phyloP scores from a whole-genome alignment of 306 rosid genomes.

The Astragalus glycyphyllos region DNA sequence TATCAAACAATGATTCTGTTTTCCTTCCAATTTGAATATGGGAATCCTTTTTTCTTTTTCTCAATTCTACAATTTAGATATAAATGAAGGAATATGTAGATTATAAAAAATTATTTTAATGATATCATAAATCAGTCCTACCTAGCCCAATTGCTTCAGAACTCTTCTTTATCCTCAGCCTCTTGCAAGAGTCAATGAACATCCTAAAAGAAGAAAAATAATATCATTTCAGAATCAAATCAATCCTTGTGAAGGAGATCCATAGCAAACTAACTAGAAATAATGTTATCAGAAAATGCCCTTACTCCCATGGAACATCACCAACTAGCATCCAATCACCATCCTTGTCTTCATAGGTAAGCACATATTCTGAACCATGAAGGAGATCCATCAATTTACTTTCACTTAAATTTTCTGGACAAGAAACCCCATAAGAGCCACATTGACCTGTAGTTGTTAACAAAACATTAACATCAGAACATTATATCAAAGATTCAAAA shows the following conservation, averaged over 20 bases:
- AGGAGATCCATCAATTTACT: constrained; percentile 87
- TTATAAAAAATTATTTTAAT: not conserved
- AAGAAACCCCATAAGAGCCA: constrained; percentile 70
- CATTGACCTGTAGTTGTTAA: constrained; percentile 72
- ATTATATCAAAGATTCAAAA: too few species aligned
- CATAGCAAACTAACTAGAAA: too few species aligned
- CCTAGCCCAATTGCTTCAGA: constrained; percentile 96
- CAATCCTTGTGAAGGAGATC: too few species aligned
- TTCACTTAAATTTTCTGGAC: constrained; percentile 73
- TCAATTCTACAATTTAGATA: not conserved
- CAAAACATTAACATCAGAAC: constrained; percentile 16
- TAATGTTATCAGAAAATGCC: constrained; percentile 29
- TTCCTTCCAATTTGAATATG: not conserved
- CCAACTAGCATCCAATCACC: constrained; percentile 99
- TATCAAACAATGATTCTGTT: constrained; percentile 17
- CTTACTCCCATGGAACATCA: constrained; percentile 99
- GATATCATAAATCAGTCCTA: constrained; percentile 31
- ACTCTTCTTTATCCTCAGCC: constrained; percentile 96
- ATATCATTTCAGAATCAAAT: not conserved
- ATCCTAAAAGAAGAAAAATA: constrained; percentile 61
- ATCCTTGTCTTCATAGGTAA: constrained; percentile 97
- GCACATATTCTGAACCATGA: constrained; percentile 91
- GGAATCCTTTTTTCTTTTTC: not conserved
- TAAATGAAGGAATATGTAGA: not conserved
- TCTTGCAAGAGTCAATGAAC: constrained; percentile 88